phyloP scores from a whole-genome alignment of 2,329 filamentous ascomycete genomes.

The Fusarium paranaense region DNA sequence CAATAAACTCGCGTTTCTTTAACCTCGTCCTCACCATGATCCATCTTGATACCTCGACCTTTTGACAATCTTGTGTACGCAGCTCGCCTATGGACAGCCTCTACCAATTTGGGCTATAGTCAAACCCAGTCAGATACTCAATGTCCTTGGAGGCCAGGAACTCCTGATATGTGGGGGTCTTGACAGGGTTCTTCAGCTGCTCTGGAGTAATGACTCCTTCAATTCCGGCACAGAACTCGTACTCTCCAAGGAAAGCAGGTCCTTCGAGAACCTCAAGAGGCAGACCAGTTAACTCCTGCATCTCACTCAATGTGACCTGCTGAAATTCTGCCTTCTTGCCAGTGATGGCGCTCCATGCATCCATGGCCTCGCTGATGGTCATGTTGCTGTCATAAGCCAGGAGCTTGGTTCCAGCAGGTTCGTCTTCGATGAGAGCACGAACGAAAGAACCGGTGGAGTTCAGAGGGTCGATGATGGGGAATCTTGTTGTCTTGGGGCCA shows the following conservation, averaged over 20 bases:
- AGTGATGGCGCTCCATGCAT: slow-evolving; percentile 51
- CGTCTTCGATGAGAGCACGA: slow-evolving; percentile 54
- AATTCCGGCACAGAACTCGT: slow-evolving; percentile 55
- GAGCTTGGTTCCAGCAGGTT: slow-evolving; percentile 54
- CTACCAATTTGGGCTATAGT: neutral
- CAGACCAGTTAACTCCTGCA: slow-evolving; percentile 50
- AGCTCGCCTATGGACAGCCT: neutral
- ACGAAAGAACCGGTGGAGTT: slow-evolving; percentile 58
- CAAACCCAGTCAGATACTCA: slow-evolving; percentile 10
- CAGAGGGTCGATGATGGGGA: slow-evolving; percentile 56
- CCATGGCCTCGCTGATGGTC: slow-evolving; percentile 47
- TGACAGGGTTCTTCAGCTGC: slow-evolving; percentile 51
- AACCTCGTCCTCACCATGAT: neutral
- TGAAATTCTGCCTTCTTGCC: slow-evolving; percentile 51
- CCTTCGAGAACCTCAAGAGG: slow-evolving; percentile 54
- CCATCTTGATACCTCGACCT: neutral
- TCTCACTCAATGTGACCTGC: slow-evolving; percentile 45
- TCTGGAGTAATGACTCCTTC: slow-evolving; percentile 51
- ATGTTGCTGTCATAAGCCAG: slow-evolving; percentile 58
- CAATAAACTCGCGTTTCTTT: neutral
- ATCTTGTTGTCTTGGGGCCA: slow-evolving; percentile 21
- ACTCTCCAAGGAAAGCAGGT: slow-evolving; percentile 51
- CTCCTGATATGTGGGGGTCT: slow-evolving; percentile 46
- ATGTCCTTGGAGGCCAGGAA: slow-evolving; percentile 40
- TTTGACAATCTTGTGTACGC: neutral